These are phyloP conservation scores for Effrenium voratum DNA, from an alignment of 73 alveolate genomes.

Conservation along the genomic window DNA sequence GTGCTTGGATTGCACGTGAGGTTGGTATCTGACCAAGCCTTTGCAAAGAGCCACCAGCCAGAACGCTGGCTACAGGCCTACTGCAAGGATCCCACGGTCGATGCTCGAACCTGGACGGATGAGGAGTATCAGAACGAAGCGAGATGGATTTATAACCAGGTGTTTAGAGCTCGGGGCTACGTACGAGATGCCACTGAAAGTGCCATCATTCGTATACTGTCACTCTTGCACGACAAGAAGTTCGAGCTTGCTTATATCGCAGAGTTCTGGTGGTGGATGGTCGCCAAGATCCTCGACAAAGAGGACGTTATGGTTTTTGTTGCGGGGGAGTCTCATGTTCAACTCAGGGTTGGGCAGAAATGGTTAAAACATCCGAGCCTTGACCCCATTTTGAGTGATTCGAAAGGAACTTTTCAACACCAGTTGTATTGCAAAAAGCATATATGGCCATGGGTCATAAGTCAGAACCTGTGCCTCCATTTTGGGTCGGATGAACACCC, in stretches of 20 bases:
- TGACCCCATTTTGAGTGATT: too few species aligned
- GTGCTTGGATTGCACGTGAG: too few species aligned
- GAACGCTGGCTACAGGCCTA: conserved; percentile 63
- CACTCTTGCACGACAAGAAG: conserved; percentile 1
- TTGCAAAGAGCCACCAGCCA: conserved; percentile 41
- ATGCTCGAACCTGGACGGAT: background rate
- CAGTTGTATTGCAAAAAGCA: too few species aligned
- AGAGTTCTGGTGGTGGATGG: conserved; percentile 34
- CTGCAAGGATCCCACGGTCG: background rate
- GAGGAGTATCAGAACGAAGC: conserved; percentile 60
- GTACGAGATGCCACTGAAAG: background rate
- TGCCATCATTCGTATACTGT: conserved; percentile 4
- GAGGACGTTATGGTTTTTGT: too few species aligned
- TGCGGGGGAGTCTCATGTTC: too few species aligned
- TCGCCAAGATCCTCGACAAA: conserved; percentile 39
- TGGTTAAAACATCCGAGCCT: too few species aligned
- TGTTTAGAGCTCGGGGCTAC: conserved; percentile 19
- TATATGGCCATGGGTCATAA: too few species aligned
- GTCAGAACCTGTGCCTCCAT: too few species aligned
- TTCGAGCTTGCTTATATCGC: conserved; percentile 41
- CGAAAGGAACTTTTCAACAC: too few species aligned
- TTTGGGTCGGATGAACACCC: too few species aligned
- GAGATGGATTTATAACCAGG: conserved; percentile 27
- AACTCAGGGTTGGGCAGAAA: too few species aligned
- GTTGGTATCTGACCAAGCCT: conserved; percentile 31